Percentiles rank a stretch among this genome's conserved stretches.
Conservation (phyloP, 2,329 filamentous ascomycete species). For the Xylariaceae sp. region DNA sequence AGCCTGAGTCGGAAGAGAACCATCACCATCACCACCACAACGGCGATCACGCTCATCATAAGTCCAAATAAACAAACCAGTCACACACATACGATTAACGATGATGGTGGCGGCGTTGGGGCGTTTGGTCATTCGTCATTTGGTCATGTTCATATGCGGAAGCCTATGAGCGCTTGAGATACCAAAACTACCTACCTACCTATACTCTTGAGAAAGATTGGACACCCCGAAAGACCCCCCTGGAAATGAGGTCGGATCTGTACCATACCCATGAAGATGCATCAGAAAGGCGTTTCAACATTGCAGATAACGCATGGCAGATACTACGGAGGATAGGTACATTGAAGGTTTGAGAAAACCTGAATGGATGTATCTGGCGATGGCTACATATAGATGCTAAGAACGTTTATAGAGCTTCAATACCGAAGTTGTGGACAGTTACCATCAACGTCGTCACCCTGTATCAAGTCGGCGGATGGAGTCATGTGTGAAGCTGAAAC, state of each 20-base stretch:
- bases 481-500: no score
- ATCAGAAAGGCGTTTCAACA: conserved; percentile 20
- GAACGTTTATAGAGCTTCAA: no score
- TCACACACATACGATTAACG: neutral
- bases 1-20: conserved; percentile 52
- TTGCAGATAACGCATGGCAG: conserved; percentile 5
- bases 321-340: neutral
- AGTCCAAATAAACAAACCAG: conserved; percentile 16
- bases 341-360: neutral
- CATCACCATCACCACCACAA: conserved; percentile 41
- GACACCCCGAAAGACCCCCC: conserved; percentile 2
- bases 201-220: conserved; percentile 4
- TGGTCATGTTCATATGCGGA: conserved; percentile 8
- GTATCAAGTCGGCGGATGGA: no score
- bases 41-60: conserved; percentile 20
- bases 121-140: conserved; percentile 20
- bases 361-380: neutral
- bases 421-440: no score
- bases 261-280: conserved; percentile 24
- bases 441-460: no score
- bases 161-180: conserved; percentile 14
- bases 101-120: conserved; percentile 24
- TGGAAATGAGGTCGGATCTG: conserved; percentile 21
- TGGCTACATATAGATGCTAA: neutral
- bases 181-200: conserved; percentile 3